Percentiles rank a stretch among this genome's conserved stretches.
These are phyloP conservation scores for Porcisia hertigi DNA, from an alignment of 208 protist genomes.

Conservation along the genomic window DNA sequence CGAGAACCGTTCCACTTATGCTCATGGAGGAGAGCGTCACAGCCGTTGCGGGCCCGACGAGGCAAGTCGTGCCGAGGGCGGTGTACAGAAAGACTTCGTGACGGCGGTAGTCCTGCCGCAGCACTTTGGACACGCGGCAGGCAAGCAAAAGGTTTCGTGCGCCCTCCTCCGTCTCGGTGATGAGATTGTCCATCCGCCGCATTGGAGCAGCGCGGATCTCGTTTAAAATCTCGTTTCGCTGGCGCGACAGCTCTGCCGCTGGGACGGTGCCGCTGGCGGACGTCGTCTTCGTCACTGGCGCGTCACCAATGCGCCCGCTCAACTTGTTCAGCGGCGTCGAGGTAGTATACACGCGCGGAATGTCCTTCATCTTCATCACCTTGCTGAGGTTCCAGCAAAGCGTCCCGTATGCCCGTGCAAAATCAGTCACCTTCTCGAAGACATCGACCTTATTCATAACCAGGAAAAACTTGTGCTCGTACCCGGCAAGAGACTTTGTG, in stretches of 20 bases:
- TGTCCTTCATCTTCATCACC: conserved; percentile 88
- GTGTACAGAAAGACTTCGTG: conserved; percentile 28
- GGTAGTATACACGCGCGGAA: conserved; percentile 92
- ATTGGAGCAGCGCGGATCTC: conserved; percentile 66
- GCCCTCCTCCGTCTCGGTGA: conserved; percentile 74
- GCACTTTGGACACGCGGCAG: conserved; percentile 40
- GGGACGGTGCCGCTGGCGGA: conserved; percentile 26
- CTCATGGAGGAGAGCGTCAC: conserved; percentile 27
- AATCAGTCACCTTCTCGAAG: conserved; percentile 86
- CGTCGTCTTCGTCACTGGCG: not conserved
- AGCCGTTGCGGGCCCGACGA: conserved; percentile 18
- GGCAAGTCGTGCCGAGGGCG: conserved; percentile 14
- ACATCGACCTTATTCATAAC: conserved; percentile 91
- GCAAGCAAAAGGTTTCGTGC: conserved; percentile 56
- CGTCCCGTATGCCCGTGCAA: conserved; percentile 86
- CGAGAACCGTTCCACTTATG: conserved; percentile 23
- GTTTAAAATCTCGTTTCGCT: conserved; percentile 56
- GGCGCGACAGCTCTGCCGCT: conserved; percentile 46
- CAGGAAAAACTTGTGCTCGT: conserved; percentile 91
- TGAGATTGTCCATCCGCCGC: conserved; percentile 75
- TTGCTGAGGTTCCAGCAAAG: conserved; percentile 94
- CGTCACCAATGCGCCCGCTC: not conserved
- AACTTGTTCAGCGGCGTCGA: conserved; percentile 41
- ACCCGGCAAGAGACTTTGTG: conserved; percentile 77
- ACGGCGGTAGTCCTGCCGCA: conserved; percentile 48